Evolutionary conservation across 495 filamentous ascomycete species (phyloP), one percentile per base, ranked within the genome.

Genomic region (Xeromyces bisporus): DNA sequence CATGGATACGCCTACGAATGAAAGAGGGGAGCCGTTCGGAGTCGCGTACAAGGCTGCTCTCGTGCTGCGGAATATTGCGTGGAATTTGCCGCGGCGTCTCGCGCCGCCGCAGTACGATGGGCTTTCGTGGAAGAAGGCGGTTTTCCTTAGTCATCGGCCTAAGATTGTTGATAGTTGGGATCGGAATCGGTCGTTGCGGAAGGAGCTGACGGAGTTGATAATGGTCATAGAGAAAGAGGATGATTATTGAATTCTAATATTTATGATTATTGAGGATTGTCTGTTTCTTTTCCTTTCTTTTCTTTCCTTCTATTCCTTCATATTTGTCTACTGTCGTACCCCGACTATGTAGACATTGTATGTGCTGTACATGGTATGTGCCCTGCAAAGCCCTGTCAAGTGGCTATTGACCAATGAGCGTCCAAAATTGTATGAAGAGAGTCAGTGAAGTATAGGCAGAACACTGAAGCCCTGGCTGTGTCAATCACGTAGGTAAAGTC

Each of bases 61-160:
- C 14, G 80, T 99, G 2, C 57, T 99, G 38, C 72, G 89, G 18
- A 99, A 96, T 45, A 68, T 99, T 15, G 82, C 83, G 2, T 66
- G 77, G 13, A 77, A 85, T 30, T 60, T 84, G 0, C 66, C 74
- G 0, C 55, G 41, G 26, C 48, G 56, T 2, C 43, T 46, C 8
- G 48, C 51, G 0, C 43, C 53, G 0, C 43, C 53, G 0, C 43
- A 45, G 23, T 47, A 50, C 17, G 40, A 56, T 11, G 42, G 44
- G 2, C 44, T 59, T 18, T 46, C 55, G 2, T 62, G 51, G 53
- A 62, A 60, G 40, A 58, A 56, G 35, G 48, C 54, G 2, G 51
- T 51, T 26, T 62, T 64, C 34, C 27, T 56, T 3, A 55, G 50
- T 29, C 56, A 57, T 21, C 56, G 56, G 8, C 41, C 53, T 1